Base-by-base conservation (phyloP, 1,284 basidiomycete species). In the Apiotrichum gracile region DNA sequence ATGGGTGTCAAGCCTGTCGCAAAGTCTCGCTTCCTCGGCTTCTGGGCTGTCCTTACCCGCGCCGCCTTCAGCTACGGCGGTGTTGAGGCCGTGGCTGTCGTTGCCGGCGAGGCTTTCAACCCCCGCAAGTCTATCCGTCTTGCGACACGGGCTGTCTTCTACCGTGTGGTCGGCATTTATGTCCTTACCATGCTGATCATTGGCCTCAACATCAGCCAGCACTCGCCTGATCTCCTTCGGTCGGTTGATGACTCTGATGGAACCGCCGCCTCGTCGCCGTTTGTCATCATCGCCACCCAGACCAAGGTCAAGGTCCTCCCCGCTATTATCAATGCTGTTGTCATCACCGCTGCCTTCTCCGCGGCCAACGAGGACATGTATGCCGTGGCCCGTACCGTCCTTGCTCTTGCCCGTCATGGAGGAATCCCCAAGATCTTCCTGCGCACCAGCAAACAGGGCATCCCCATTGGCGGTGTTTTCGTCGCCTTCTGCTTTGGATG, bases 241-340 rank as follows among this genome's bases (percentile, higher is more conserved):
- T 70, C 79, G 19, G 80, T 90, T 25, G 73, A 80, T 54, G 25
- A 27, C 21, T 68, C 67, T 47, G 80, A 60, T 43, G 58, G 81
- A n/a, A 85, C 81, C 31, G 88, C 87, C 43, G 81, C 83, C 5
- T 81, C 81, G 4, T 88, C 85, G 12, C 88, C 88, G 0, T 91
- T 89, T 71, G 88, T 91, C 56, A 86, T 91, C 60, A 87, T 68
- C 52, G 68, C 68, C 57, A 66, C 81, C 61, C 80, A 78, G 39
- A 84, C 87, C 2, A 84, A 86, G 27, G 91, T 91, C 73, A 83
- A 82, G 60, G 79, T 77, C 5, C 75, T 91, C 2, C 88, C 88
- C 2, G 82, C 80, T 41, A 82, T 78, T 52, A 74, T 80, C 68
- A 79, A 80, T 64, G 90, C 90, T 9, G 84, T 83, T 65, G 79